Evolutionary conservation across 306 rosid genomes (phyloP).

Genomic region (Notholithocarpus densiflorus): DNA sequence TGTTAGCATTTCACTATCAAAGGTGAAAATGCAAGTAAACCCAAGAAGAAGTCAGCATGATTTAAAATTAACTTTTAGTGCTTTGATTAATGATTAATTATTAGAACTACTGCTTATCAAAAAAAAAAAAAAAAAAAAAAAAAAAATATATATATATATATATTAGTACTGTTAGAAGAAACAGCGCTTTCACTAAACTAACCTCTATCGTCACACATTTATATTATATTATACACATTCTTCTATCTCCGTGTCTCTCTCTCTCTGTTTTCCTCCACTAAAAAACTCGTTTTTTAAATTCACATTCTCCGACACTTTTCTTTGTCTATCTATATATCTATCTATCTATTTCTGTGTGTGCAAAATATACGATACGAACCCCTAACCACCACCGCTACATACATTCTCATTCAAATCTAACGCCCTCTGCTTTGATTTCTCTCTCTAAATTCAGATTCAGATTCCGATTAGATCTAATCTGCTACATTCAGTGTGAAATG

Average conservation of each 20-base stretch:
- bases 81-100: no score
- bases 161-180: no score
- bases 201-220: neutral
- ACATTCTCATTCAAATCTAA: neutral
- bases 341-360: neutral
- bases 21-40: no score
- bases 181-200: neutral
- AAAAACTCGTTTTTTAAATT: neutral
- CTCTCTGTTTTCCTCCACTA: neutral
- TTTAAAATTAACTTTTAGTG: no score
- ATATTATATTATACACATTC: no score
- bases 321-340: neutral
- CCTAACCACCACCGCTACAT: neutral
- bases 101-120: no score
- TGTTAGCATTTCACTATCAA: no score
- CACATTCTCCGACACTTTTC: neutral
- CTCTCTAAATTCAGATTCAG: neutral
- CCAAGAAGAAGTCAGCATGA: no score
- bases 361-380: neutral
- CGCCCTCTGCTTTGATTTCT: neutral
- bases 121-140: no score
- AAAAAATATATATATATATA: no score
- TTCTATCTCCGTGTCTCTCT: neutral
- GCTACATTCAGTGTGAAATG: conserved; percentile 5
- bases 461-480: conserved; percentile 39